Base-by-base conservation (phyloP, 306 rosid genomes). In the Notholithocarpus densiflorus region DNA sequence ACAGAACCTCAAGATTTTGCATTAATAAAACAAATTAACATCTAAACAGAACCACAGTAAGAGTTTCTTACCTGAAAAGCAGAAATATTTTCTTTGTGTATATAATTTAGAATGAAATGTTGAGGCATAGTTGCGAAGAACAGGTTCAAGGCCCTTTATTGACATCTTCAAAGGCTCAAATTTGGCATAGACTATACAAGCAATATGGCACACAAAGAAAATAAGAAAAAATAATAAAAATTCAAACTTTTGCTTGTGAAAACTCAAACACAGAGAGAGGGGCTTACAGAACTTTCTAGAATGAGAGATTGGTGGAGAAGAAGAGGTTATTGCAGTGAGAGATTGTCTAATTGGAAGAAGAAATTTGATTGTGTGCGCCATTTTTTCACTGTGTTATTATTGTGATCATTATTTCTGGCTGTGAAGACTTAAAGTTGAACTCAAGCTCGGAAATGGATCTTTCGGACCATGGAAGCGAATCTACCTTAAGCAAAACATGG, bases 31-130 rank as follows among this genome's bases (percentile, higher is more conserved):
- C 43, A 69, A 48, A 52, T 27, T 59, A 54, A 74, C 2, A 65
- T 7, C 5, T 45, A 59, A 40, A 40, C 45, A 40, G 45, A 8
- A 8, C 45, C 45, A 40, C 45, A 40, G 45, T 40, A 40, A 19
- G 23, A 40, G 21, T 14, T 31, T 73, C 66, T 70, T 80, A 82
- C 96, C 90, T 68, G 84, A 81, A 82, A 86, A 40, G 5, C 72
- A 73, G 76, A 59, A 56, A 80, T 24, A 82, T 56, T 70, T 82
- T 51, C 77, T n/a, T 21, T 79, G 78, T 21, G 54, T 19, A 54
- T 8, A 60, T 20, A 77, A 62, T 27, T 17, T 65, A 34, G 75
- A 60, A 24, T 77, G 84, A 77, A 79, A 64, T 26, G 73, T 13
- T 54, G 82, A 75, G 81, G 82, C 68, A 57, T 86, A 86, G 52